Evolutionary conservation across 371 early-diverging fungal genomes (phyloP).

Genomic region (Rhizopus arrhizus): DNA sequence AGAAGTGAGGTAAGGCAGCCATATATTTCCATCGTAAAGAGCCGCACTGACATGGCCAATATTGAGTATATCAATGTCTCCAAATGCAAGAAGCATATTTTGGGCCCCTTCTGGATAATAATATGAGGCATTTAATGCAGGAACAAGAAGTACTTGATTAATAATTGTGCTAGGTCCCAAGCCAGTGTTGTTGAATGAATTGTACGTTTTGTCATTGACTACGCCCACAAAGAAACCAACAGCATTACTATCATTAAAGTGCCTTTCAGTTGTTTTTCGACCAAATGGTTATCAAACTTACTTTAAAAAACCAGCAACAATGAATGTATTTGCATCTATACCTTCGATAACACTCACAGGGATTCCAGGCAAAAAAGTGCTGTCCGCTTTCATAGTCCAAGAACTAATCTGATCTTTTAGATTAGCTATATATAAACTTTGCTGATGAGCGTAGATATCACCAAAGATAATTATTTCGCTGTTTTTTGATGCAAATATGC

Average conservation of each 20-base stretch:
- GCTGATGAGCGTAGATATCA: constrained; percentile 7
- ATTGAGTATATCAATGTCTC: constrained; percentile 45
- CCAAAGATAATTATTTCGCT: constrained; percentile 10
- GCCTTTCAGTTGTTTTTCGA: neutral
- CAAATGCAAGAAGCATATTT: constrained; percentile 52
- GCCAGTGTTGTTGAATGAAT: neutral
- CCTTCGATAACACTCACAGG: constrained; percentile 2
- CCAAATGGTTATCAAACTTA: neutral
- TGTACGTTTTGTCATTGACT: neutral
- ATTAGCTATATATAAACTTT: constrained; percentile 2
- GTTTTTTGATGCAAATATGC: constrained; percentile 24
- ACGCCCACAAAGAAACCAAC: constrained; percentile 11
- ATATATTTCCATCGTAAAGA: constrained; percentile 59
- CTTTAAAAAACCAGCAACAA: constrained; percentile 9
- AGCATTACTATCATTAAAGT: neutral
- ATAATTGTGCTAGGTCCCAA: constrained; percentile 10
- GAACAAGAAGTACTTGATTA: constrained; percentile 40
- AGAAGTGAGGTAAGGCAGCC: constrained; percentile 65
- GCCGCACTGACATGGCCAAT: constrained; percentile 59
- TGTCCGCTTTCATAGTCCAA: neutral
- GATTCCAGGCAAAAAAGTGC: neutral
- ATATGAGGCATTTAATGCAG: constrained; percentile 15
- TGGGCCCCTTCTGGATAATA: constrained; percentile 33
- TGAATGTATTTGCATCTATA: neutral
- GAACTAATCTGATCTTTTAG: neutral